Evolutionary conservation across 2,329 filamentous ascomycete species (phyloP), one percentile per base, ranked within the genome.

Genomic region (Aspergillus thermomutatus): DNA sequence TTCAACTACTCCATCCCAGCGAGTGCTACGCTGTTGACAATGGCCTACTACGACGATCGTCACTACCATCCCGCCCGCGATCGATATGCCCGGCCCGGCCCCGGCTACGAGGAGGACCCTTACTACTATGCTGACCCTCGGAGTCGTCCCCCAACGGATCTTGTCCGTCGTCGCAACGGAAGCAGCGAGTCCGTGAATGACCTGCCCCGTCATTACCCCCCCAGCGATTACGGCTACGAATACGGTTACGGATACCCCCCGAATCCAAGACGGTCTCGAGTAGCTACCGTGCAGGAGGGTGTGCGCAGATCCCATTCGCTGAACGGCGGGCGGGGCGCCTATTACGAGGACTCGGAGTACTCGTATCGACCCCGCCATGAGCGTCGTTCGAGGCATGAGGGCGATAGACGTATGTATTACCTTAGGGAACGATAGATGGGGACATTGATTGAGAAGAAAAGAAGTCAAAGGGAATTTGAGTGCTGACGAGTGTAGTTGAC

Each of bases 151-250:
- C 56, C 57, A 25, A 55, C 52, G 10, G 63, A 62, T 25, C 53
- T 66, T 19, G 46, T 67, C 53, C 65, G 66, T 57, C 66, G 63
- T 52, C 59, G 53, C 23, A 87, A 92, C 70, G 88, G 91, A 67
- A 92, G 88, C 72, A 87, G 87, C 48, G 77, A 88, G 26, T 87
- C 87, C 2, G 31, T 95, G 69, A 92, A 96, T 76, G 90, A 95
- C 75, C 86, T 95, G 58, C 85, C 86, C 62, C 87, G 91, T 64
- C 90, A 95, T 65, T 96, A 95, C 67, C 90, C 90, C 31, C 90
- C 91, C 6, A 88, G 87, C 40, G 66, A 64, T 11, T 58, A 59
- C 40, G 60, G 56, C 27, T 65, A 69, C 5, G 86, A 82, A 40
- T 72, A 73, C 55, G 68, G 62, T 53, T 71, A 74, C 54, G 72